phyloP scores from a whole-genome alignment of 2,329 filamentous ascomycete species.

The Fusarium sp. region DNA sequence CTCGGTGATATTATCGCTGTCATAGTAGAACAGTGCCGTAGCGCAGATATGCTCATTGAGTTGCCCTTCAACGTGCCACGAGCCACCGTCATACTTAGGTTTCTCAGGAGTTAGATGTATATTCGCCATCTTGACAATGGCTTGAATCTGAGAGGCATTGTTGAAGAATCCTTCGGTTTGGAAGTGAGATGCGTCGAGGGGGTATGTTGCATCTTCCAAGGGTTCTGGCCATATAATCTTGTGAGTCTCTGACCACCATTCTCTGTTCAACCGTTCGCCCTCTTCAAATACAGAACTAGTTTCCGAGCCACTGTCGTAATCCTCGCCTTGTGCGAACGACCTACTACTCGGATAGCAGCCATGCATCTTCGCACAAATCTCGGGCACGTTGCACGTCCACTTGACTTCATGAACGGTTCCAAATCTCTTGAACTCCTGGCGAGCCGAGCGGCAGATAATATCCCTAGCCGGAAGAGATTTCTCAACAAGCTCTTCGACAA shows the following conservation, averaged over 20 bases:
- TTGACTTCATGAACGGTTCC: constrained; percentile 4
- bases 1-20: constrained; percentile 65
- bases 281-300: not conserved
- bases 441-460: constrained; percentile 40
- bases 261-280: accelerated
- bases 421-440: not conserved
- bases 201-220: not conserved
- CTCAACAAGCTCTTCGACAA: constrained; percentile 53
- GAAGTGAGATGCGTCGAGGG: constrained; percentile 27
- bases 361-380: constrained; percentile 17
- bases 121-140: constrained; percentile 70
- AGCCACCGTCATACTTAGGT: constrained; percentile 59
- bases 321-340: not conserved
- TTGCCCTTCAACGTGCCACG: constrained; percentile 64
- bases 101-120: constrained; percentile 68
- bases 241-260: not conserved
- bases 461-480: constrained; percentile 58
- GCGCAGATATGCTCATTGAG: constrained; percentile 71
- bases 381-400: constrained; percentile 36
- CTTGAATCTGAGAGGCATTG: constrained; percentile 55
- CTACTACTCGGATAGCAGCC: not conserved
- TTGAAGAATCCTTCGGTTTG: constrained; percentile 41
- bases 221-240: constrained; percentile 20
- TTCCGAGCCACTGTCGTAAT: not conserved
- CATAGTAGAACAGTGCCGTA: constrained; percentile 69